These are phyloP conservation scores for Urochloa ruziziensis DNA, from an alignment of 176 grass and related monocot species.

Conservation along the genomic window DNA sequence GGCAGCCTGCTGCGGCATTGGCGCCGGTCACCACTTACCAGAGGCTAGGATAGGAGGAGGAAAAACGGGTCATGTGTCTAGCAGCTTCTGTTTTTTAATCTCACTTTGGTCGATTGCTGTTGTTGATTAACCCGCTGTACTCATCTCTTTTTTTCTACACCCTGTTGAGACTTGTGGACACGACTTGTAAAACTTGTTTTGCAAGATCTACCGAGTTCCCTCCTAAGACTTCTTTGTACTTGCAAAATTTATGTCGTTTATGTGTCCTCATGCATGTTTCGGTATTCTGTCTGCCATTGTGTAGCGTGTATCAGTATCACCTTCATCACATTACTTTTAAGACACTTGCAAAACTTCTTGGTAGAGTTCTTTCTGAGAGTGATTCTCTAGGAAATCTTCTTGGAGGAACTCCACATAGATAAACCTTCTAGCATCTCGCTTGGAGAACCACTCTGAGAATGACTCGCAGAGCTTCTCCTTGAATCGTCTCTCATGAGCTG, in stretches of 20 bases:
- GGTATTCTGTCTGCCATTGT: not conserved
- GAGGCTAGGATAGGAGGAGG: slow-evolving; percentile 23
- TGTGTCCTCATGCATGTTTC: not conserved
- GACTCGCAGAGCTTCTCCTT: too few relatives aligned
- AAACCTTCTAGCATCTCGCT: too few relatives aligned
- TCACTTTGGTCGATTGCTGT: not conserved
- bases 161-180: too few relatives aligned
- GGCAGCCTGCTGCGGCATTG: not conserved
- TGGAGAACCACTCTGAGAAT: too few relatives aligned
- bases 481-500: too few relatives aligned
- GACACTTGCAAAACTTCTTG: too few relatives aligned
- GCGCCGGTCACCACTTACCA: not conserved
- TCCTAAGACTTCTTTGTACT: not conserved
- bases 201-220: not conserved
- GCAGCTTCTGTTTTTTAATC: slow-evolving; percentile 46
- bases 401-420: too few relatives aligned
- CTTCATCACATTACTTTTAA: too few relatives aligned
- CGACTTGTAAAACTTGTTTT: not conserved
- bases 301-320: too few relatives aligned
- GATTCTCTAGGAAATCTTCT: too few relatives aligned
- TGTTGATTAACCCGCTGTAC: not conserved
- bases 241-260: not conserved
- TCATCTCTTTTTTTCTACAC: not conserved
- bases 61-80: slow-evolving; percentile 52
- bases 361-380: too few relatives aligned